Evolutionary conservation across 768 basidiomycete genomes (phyloP).

Genomic region (Xerocomellus chrysenteron): DNA sequence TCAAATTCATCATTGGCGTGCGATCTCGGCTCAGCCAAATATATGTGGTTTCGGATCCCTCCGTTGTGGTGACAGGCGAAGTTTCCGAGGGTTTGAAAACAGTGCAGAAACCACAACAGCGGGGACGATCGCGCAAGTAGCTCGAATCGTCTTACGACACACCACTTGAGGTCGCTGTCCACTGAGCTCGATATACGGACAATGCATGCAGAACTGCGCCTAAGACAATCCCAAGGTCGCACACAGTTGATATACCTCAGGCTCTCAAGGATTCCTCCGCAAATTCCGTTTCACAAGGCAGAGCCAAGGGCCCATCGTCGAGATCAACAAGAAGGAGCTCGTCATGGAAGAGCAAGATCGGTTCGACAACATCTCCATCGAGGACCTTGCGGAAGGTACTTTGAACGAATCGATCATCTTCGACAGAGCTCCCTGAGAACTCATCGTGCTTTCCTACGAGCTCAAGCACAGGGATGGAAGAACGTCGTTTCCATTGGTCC

Average conservation of each 20-base stretch:
- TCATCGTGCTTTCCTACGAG: constrained; percentile 81
- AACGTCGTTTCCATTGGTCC: constrained; percentile 78
- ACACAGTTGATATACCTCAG: constrained; percentile 83
- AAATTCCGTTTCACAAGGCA: constrained; percentile 79
- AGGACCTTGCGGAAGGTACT: constrained; percentile 85
- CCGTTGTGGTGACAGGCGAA: too few species aligned
- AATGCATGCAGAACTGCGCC: background rate
- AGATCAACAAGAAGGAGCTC: constrained; percentile 84
- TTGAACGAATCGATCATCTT: background rate
- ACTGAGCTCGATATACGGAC: constrained; percentile 14
- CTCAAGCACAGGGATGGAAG: constrained; percentile 79
- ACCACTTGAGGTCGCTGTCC: background rate
- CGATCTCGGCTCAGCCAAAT: too few species aligned
- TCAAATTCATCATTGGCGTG: too few species aligned
- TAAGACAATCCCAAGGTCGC: constrained; percentile 16
- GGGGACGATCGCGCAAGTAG: too few species aligned
- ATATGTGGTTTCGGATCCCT: too few species aligned
- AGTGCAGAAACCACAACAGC: too few species aligned
- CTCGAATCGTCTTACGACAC: too few species aligned
- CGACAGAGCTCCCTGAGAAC: constrained; percentile 80
- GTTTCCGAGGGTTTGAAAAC: too few species aligned
- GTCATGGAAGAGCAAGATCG: constrained; percentile 83
- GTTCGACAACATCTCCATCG: constrained; percentile 71
- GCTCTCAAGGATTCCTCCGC: constrained; percentile 75
- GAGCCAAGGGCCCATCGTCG: constrained; percentile 70